phyloP scores from a whole-genome alignment of 768 basidiomycete species.

The Rhizopogon vinicolor region DNA sequence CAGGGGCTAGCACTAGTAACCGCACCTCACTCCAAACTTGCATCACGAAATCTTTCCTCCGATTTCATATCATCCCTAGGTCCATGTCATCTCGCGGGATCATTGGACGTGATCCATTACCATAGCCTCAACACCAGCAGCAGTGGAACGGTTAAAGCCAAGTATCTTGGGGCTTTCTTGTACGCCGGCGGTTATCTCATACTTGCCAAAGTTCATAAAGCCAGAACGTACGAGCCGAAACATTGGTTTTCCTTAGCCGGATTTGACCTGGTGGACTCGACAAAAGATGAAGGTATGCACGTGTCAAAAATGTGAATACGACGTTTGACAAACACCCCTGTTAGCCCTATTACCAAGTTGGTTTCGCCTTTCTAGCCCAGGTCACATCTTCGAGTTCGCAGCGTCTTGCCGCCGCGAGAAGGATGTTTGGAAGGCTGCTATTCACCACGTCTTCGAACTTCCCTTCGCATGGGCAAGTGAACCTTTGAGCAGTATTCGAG shows the following conservation, averaged over 20 bases:
- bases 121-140: conserved; percentile 39
- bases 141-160: conserved; percentile 58
- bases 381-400: conserved; percentile 81
- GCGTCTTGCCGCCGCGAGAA: conserved; percentile 84
- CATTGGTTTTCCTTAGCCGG: conserved; percentile 83
- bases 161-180: conserved; percentile 88
- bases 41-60: conserved; percentile 38
- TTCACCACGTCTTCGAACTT: conserved; percentile 45
- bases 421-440: conserved; percentile 75
- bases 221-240: conserved; percentile 75
- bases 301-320: background rate
- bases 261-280: conserved; percentile 66
- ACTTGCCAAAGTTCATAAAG: conserved; percentile 80
- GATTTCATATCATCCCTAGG: conserved; percentile 75
- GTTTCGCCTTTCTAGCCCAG: conserved; percentile 66
- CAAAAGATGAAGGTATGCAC: conserved; percentile 71
- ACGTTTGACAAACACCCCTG: background rate
- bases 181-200: conserved; percentile 84
- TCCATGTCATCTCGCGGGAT: conserved; percentile 74
- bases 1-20: conserved; percentile 27
- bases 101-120: conserved; percentile 83
- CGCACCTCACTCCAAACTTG: conserved; percentile 23
- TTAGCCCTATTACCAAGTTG: conserved; percentile 77
- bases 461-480: conserved; percentile 50
- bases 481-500: conserved; percentile 58